Evolutionary conservation across 73 alveolate genomes (phyloP).

Genomic region (Stentor roeselii): DNA sequence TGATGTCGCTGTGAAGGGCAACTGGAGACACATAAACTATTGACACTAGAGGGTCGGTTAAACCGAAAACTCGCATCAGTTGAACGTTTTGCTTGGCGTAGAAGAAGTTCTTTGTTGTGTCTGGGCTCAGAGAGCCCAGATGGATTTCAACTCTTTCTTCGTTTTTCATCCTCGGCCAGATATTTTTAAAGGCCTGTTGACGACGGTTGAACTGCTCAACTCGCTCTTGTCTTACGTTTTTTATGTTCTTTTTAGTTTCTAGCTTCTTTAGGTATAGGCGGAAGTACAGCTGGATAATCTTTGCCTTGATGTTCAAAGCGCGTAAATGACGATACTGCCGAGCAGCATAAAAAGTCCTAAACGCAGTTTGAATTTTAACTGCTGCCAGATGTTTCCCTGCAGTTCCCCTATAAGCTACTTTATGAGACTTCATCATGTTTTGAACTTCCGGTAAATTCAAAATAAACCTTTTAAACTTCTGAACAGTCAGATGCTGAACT

Average conservation of each 20-base stretch:
- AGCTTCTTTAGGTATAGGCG: constrained; percentile 52
- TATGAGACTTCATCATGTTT: constrained; percentile 48
- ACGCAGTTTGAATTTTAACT: constrained; percentile 55
- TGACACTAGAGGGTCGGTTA: constrained; percentile 84
- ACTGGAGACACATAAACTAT: constrained; percentile 90
- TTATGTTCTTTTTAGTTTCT: constrained; percentile 56
- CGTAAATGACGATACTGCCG: constrained; percentile 61
- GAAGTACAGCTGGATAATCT: constrained; percentile 51
- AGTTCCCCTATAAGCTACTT: constrained; percentile 60
- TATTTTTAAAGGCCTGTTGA: constrained; percentile 78
- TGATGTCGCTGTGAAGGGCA: constrained; percentile 79
- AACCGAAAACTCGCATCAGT: constrained; percentile 83
- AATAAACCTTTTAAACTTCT: constrained; percentile 44
- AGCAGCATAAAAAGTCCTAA: constrained; percentile 57
- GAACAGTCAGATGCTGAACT: neutral
- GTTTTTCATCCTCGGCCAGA: constrained; percentile 80
- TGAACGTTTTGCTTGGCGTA: constrained; percentile 83
- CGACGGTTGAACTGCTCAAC: constrained; percentile 72
- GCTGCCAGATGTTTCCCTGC: constrained; percentile 68
- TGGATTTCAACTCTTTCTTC: constrained; percentile 86
- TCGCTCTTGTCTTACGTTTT: constrained; percentile 55
- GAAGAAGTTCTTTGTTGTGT: constrained; percentile 83
- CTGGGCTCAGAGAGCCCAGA: constrained; percentile 68
- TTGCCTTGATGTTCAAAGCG: constrained; percentile 54
- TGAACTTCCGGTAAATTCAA: constrained; percentile 56